Percentiles rank a stretch among this genome's conserved stretches.
These are phyloP conservation scores for Bifiguratus adelaidae DNA, from an alignment of 192 early-diverging fungal species.

Conservation along the genomic window DNA sequence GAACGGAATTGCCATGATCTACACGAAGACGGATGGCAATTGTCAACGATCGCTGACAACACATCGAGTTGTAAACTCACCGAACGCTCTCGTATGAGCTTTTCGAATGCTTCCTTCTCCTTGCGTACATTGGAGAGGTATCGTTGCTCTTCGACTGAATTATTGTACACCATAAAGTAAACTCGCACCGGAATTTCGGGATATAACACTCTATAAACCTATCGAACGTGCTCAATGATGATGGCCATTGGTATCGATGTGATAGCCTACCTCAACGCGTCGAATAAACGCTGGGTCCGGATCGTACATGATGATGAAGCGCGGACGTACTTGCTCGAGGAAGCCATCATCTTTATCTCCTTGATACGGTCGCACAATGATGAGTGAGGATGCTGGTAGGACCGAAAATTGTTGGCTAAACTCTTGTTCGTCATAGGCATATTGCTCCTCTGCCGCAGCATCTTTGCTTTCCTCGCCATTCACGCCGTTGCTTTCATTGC, in stretches of 20 bases:
- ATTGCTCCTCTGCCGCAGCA: slow-evolving; percentile 20
- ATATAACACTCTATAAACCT: slow-evolving; percentile 45
- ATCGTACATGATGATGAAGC: slow-evolving; percentile 86
- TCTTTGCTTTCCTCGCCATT: too few relatives aligned
- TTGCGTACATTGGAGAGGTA: slow-evolving; percentile 75
- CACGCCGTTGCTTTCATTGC: too few relatives aligned
- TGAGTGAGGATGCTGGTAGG: slow-evolving; percentile 26
- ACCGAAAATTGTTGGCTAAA: slow-evolving; percentile 31
- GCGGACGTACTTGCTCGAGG: slow-evolving; percentile 57
- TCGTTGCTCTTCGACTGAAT: slow-evolving; percentile 89
- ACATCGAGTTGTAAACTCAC: slow-evolving; percentile 22
- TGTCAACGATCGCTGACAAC: neutral
- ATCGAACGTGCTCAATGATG: neutral
- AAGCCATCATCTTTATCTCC: slow-evolving; percentile 54
- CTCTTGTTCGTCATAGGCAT: slow-evolving; percentile 14
- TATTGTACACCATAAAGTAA: slow-evolving; percentile 91
- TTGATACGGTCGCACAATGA: slow-evolving; percentile 44
- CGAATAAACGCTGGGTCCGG: slow-evolving; percentile 82
- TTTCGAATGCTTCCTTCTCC: slow-evolving; percentile 93
- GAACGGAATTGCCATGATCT: slow-evolving; percentile 76
- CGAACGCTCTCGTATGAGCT: slow-evolving; percentile 79
- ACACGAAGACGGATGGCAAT: neutral
- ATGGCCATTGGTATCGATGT: slow-evolving; percentile 3
- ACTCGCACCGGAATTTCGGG: slow-evolving; percentile 51
- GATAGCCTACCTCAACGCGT: slow-evolving; percentile 56